Conservation (phyloP, 2,329 filamentous ascomycete genomes). For the Claviceps arundinis region DNA sequence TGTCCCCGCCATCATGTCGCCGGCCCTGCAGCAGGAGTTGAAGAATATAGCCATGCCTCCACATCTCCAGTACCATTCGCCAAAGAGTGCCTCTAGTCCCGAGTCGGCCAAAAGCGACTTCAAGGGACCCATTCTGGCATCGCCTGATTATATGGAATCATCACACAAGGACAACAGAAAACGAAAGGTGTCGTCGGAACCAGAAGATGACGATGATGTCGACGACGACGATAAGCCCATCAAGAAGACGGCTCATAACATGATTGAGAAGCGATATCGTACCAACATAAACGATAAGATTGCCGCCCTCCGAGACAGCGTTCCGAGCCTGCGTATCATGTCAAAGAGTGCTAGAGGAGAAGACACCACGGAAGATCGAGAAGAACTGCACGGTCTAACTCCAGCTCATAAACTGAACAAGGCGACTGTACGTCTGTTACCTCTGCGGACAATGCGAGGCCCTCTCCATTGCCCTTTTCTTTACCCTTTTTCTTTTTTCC, state of each 20-base stretch:
- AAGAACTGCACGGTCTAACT: constrained; percentile 61
- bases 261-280: constrained; percentile 94
- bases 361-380: constrained; percentile 59
- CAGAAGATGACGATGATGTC: constrained; percentile 40
- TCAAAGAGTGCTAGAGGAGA: constrained; percentile 56
- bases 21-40: constrained; percentile 38
- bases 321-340: constrained; percentile 79
- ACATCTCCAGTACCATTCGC: constrained; percentile 46
- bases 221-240: constrained; percentile 39
- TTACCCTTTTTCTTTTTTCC: too few species aligned
- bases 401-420: constrained; percentile 94
- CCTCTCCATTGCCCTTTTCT: not conserved
- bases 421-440: constrained; percentile 52
- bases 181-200: constrained; percentile 52
- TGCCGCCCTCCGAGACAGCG: constrained; percentile 77
- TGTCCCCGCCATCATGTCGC: constrained; percentile 29
- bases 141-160: constrained; percentile 39
- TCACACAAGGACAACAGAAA: constrained; percentile 44
- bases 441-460: not conserved
- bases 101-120: constrained; percentile 37
- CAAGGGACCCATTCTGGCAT: constrained; percentile 38
- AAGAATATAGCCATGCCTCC: constrained; percentile 52
- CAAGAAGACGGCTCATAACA: constrained; percentile 95
- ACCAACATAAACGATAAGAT: constrained; percentile 98
- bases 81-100: constrained; percentile 44